Conservation (phyloP, 805 yeast genomes). For the Wickerhamomyces queroliae region DNA sequence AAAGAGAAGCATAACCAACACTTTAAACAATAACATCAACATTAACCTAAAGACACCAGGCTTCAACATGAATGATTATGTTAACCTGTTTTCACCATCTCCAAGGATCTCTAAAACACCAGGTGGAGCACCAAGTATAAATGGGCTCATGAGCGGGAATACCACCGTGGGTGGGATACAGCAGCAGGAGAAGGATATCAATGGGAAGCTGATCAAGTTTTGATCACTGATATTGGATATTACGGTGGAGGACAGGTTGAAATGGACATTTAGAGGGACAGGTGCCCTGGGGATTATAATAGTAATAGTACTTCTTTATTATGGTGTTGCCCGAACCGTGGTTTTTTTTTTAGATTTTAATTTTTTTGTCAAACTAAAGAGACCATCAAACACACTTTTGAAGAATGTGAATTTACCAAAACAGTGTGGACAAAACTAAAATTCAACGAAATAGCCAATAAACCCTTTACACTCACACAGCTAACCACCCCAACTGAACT, state of each 20-base stretch:
- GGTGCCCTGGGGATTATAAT: too few relatives aligned
- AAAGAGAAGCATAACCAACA: conserved; percentile 14
- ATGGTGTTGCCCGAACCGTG: too few relatives aligned
- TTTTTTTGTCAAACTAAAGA: too few relatives aligned
- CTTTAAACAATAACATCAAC: neutral
- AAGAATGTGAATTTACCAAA: too few relatives aligned
- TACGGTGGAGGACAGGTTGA: neutral
- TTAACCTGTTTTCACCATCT: conserved; percentile 72
- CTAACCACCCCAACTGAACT: too few relatives aligned
- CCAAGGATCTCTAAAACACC: conserved; percentile 39
- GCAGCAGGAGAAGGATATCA: conserved; percentile 18
- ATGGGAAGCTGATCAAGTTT: conserved; percentile 21
- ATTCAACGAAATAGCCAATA: too few relatives aligned
- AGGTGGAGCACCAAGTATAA: conserved; percentile 10
- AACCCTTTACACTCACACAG: too few relatives aligned
- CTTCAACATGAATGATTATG: conserved; percentile 79
- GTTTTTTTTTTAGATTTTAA: too few relatives aligned
- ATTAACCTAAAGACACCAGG: conserved; percentile 45
- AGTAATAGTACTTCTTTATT: too few relatives aligned
- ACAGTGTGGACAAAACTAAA: too few relatives aligned
- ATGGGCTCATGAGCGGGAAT: neutral
- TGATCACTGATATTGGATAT: neutral
- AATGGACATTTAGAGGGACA: neutral
- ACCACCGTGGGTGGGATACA: conserved; percentile 16
- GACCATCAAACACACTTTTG: too few relatives aligned